These are phyloP conservation scores for Guyanaporus albipodus DNA, from an alignment of 768 basidiomycete genomes.

Conservation along the genomic window DNA sequence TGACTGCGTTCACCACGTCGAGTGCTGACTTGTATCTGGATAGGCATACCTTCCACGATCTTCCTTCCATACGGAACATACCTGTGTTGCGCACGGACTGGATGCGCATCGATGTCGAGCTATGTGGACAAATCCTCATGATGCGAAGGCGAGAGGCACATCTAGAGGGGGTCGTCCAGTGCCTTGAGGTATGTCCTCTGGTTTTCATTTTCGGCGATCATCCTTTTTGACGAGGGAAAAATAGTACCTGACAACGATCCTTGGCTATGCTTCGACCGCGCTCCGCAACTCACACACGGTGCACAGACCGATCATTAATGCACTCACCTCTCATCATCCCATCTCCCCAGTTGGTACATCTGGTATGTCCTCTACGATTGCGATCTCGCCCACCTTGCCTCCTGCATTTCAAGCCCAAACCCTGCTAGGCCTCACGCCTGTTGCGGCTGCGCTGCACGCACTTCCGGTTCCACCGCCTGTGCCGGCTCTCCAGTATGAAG, in stretches of 20 bases:
- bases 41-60: constrained; percentile 66
- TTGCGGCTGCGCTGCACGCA: constrained; percentile 33
- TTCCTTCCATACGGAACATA: constrained; percentile 44
- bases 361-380: background rate
- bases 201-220: constrained; percentile 7
- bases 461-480: constrained; percentile 25
- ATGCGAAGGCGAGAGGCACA: constrained; percentile 67
- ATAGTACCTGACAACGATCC: constrained; percentile 48
- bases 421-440: constrained; percentile 22
- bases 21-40: constrained; percentile 18
- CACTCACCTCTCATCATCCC: constrained; percentile 34
- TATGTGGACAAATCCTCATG: constrained; percentile 69
- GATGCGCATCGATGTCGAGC: constrained; percentile 76
- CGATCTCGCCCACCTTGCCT: background rate
- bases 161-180: constrained; percentile 57
- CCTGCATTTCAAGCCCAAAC: constrained; percentile 2
- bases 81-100: constrained; percentile 52
- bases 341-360: background rate
- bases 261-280: constrained; percentile 50
- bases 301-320: constrained; percentile 45
- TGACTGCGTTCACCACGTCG: background rate
- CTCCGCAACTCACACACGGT: constrained; percentile 58
- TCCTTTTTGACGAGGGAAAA: constrained; percentile 4
- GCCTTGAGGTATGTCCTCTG: constrained; percentile 44
- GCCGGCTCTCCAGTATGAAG: constrained; percentile 60